Base-by-base conservation (phyloP, 805 yeast genomes). In the Groenewaldozyma salmanticensis region DNA sequence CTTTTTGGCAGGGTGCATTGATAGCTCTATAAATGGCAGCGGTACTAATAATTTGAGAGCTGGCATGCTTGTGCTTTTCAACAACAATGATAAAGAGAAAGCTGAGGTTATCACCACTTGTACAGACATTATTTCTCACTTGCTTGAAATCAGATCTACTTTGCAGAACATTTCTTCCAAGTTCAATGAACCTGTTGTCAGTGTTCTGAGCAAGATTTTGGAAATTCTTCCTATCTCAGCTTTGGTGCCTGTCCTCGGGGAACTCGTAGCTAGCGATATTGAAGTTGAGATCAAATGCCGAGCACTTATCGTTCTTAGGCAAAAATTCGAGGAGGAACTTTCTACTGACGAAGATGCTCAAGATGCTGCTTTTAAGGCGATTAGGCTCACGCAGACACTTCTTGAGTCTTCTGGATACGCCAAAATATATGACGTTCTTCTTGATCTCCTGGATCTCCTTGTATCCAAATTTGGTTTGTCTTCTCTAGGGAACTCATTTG, bases 221-320 rank as follows among this genome's bases (percentile, higher is more conserved):
- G 76, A 77, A 43, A 66, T 86, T 46, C 65, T 90, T 40, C 96
- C 97, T 22, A 72, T 87, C 48, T 71, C 71, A 46, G 72, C 76
- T 49, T 88, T 84, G 57, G 79, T 81, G 21, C 65, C 69, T 15
- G 75, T 94, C 1, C 70, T 82, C 19, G 63, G 71, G 21, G 64
- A 67, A 5, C 54, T 77, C 38, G 22, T 56, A 16, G 37, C 24
- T 3, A 31, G 43, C 61, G 44, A 50, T 11, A 49, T 75, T 9
- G 63, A 66, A 3, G 56, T 67, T 40, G 72, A 68, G 40, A 69
- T 81, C 36, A 77, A 77, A 44, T 72, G 72, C 49, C 80, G 77
- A 51, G 66, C 81, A 42, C 76, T 84, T 9, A 54, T 71, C 22
- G 71, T 86, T 35, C 68, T 85, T 2, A 72, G 79, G 17, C 64